Percentiles rank a stretch among this genome's conserved stretches.
Conservation (phyloP, 192 early-diverging fungal genomes). For the Coemansia reversa region DNA sequence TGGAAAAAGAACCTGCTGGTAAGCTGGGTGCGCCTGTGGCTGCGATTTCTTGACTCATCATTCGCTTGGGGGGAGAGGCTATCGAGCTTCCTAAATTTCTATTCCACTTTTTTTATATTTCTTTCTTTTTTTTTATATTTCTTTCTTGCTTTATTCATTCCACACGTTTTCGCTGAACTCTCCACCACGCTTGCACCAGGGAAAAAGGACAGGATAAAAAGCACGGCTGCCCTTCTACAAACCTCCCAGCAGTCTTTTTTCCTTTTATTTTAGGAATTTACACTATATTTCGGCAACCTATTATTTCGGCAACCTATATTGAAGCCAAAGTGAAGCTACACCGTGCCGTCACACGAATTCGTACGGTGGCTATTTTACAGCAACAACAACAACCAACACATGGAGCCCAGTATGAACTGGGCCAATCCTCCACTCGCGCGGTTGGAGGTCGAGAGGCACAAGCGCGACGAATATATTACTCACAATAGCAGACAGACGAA, state of each 20-base stretch:
- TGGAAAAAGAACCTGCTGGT: background rate
- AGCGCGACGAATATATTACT: background rate
- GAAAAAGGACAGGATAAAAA: background rate
- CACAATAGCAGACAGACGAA: background rate
- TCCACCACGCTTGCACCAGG: constrained; percentile 5
- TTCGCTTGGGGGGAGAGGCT: background rate
- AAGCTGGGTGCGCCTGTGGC: background rate
- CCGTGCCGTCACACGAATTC: background rate
- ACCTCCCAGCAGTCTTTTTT: background rate
- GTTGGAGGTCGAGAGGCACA: background rate
- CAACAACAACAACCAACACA: background rate
- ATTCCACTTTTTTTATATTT: background rate
- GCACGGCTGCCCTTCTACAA: background rate
- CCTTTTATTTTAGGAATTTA: background rate
- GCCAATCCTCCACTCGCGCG: background rate
- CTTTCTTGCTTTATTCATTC: constrained; percentile 5
- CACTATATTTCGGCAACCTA: constrained; percentile 4
- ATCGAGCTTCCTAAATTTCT: background rate
- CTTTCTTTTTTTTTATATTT: constrained; percentile 4
- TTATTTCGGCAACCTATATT: background rate
- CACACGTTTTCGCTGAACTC: background rate
- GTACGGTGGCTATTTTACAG: background rate
- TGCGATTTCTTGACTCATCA: background rate
- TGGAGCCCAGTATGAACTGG: constrained; percentile 15
- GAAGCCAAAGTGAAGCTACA: background rate